phyloP scores from a whole-genome alignment of 495 filamentous ascomycete species.

The Hypoxylon perforatum region DNA sequence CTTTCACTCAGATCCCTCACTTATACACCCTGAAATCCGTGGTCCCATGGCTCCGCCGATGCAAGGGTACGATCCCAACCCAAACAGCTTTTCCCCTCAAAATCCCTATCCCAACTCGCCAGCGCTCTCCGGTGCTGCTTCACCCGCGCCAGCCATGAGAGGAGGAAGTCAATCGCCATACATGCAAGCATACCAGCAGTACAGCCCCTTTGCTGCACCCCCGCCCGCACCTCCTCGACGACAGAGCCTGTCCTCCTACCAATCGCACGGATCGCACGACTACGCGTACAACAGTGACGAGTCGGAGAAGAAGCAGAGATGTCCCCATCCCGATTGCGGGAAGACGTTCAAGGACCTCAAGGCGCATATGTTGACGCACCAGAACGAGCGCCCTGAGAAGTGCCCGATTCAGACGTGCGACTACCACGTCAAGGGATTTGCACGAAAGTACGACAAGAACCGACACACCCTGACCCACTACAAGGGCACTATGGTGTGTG shows the following conservation, averaged over 20 bases:
- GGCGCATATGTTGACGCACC: conserved; percentile 96
- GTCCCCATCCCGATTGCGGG: conserved; percentile 86
- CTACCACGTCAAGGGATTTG: conserved; percentile 95
- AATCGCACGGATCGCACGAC: conserved; percentile 51
- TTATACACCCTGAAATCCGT: conserved; percentile 61
- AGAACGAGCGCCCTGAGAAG: conserved; percentile 93
- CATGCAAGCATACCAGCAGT: conserved; percentile 49
- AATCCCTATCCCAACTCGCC: conserved; percentile 58
- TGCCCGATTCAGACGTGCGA: conserved; percentile 95
- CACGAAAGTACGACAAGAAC: conserved; percentile 98
- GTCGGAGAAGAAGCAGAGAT: conserved; percentile 60
- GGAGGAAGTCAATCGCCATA: conserved; percentile 59
- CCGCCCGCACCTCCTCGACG: conserved; percentile 34
- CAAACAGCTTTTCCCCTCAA: conserved; percentile 52
- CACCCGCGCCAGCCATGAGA: conserved; percentile 54
- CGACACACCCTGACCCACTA: conserved; percentile 98
- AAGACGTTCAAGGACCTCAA: conserved; percentile 94
- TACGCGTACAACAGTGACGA: conserved; percentile 49
- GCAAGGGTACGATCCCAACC: conserved; percentile 53
- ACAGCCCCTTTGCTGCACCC: conserved; percentile 40
- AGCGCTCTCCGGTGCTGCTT: conserved; percentile 54
- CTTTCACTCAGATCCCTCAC: conserved; percentile 54
- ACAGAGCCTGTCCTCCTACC: conserved; percentile 54
- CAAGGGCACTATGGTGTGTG: conserved; percentile 99
- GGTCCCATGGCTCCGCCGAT: conserved; percentile 55